A percentile compares a stretch with the other conserved stretches of the same genome.
phyloP scores from a whole-genome alignment of 192 early-diverging fungal genomes.

The Coemansia sp. region DNA sequence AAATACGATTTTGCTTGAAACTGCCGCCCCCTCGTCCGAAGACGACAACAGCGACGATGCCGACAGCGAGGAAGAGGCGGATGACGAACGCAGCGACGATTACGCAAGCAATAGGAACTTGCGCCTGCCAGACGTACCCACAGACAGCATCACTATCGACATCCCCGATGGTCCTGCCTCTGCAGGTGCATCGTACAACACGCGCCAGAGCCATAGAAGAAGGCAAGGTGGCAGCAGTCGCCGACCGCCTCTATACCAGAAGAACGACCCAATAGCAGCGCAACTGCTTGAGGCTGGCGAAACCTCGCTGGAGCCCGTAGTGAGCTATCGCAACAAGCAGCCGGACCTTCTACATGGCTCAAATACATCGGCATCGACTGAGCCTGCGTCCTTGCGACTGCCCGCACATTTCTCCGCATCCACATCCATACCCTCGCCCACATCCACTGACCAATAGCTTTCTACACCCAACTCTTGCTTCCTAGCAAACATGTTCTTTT shows the following conservation, averaged over 20 bases:
- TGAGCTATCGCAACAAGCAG: constrained; percentile 43
- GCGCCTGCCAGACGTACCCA: not conserved
- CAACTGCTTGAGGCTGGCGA: constrained; percentile 49
- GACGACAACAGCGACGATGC: constrained; percentile 17
- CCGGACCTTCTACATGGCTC: constrained; percentile 8
- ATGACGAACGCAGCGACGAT: not conserved
- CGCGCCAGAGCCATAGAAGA: constrained; percentile 6
- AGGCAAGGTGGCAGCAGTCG: constrained; percentile 7
- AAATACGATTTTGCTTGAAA: constrained; percentile 64
- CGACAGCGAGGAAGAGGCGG: not conserved
- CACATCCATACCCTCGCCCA: not conserved
- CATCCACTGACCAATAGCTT: not conserved
- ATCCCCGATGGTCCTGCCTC: not conserved
- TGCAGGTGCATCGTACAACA: constrained; percentile 1
- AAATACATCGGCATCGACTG: constrained; percentile 7
- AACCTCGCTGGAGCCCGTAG: constrained; percentile 41
- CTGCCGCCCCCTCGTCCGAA: constrained; percentile 18
- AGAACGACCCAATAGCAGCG: constrained; percentile 49
- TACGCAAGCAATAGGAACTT: not conserved
- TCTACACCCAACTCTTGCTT: not conserved
- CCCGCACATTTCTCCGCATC: not conserved
- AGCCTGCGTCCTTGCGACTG: not conserved
- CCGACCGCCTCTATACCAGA: constrained; percentile 42
- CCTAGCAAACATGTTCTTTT: not conserved
- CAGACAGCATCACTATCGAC: constrained; percentile 26